Evolutionary conservation across 768 basidiomycete species (phyloP).

Genomic region (Pleurotus tuber-regium): DNA sequence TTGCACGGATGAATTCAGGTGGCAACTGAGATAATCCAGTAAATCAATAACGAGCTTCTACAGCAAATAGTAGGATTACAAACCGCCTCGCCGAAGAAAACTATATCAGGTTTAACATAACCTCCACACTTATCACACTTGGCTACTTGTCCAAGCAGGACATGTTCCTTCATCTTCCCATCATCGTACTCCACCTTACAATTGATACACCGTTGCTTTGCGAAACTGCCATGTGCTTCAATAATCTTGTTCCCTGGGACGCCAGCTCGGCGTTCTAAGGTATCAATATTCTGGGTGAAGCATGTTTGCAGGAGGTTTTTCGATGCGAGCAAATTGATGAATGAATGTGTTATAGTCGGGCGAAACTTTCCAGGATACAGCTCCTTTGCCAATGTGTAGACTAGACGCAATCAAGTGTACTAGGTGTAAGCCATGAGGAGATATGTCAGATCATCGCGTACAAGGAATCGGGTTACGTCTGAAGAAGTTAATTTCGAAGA

Average conservation of each 20-base stretch:
- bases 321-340: conserved; percentile 76
- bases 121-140: conserved; percentile 67
- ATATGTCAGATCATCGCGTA: too few species aligned
- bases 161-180: conserved; percentile 63
- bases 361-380: conserved; percentile 89
- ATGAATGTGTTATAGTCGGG: conserved; percentile 88
- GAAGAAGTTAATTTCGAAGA: conserved; percentile 92
- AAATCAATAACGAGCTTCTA: background rate
- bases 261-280: conserved; percentile 82
- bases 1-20: conserved; percentile 54
- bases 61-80: conserved; percentile 20
- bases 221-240: conserved; percentile 97
- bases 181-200: conserved; percentile 62
- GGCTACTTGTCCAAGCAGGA: conserved; percentile 64
- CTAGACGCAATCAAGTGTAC: conserved; percentile 29
- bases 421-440: too few species aligned
- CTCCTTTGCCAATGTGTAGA: conserved; percentile 91
- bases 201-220: conserved; percentile 76
- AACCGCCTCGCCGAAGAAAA: conserved; percentile 86
- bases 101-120: conserved; percentile 90
- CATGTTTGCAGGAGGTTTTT: conserved; percentile 70
- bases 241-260: conserved; percentile 73
- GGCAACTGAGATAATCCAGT: conserved; percentile 58
- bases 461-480: conserved; percentile 27
- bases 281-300: conserved; percentile 93